These are phyloP conservation scores for Kalmusia sp. DNA, from an alignment of 2,329 filamentous ascomycete genomes.

Conservation along the genomic window DNA sequence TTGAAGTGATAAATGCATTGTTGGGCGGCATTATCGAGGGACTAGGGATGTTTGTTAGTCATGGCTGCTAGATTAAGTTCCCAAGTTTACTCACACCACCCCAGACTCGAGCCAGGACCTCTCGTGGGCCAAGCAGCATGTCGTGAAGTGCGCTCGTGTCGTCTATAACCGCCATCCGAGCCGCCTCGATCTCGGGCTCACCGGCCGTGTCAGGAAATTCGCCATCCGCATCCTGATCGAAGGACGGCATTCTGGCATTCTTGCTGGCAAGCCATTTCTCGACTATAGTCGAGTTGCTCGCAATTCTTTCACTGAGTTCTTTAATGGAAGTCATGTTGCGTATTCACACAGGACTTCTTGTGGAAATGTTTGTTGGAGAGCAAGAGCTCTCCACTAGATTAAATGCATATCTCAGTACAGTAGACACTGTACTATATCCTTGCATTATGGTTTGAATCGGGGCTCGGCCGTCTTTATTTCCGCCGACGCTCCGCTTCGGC, in stretches of 20 bases:
- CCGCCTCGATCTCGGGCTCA: slow-evolving; percentile 1
- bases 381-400: neutral
- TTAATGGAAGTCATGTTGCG: slow-evolving; percentile 1
- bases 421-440: neutral
- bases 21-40: slow-evolving; percentile 1
- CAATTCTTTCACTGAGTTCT: slow-evolving; percentile 1
- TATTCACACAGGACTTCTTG: neutral
- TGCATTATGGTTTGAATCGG: neutral
- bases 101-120: neutral
- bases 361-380: neutral
- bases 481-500: neutral
- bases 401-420: neutral
- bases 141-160: slow-evolving; percentile 4
- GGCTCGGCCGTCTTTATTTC: neutral
- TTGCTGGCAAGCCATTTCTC: slow-evolving; percentile 5
- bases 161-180: slow-evolving; percentile 1
- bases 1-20: slow-evolving; percentile 9
- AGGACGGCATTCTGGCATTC: neutral
- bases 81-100: slow-evolving; percentile 2
- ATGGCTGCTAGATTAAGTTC: neutral
- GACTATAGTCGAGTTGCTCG: neutral
- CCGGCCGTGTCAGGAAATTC: slow-evolving; percentile 2
- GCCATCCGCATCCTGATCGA: slow-evolving; percentile 5
- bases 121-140: slow-evolving; percentile 2
- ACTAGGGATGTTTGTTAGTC: neutral